phyloP scores from a whole-genome alignment of 2,329 filamentous ascomycete species.

The Drechslerella dactyloides region DNA sequence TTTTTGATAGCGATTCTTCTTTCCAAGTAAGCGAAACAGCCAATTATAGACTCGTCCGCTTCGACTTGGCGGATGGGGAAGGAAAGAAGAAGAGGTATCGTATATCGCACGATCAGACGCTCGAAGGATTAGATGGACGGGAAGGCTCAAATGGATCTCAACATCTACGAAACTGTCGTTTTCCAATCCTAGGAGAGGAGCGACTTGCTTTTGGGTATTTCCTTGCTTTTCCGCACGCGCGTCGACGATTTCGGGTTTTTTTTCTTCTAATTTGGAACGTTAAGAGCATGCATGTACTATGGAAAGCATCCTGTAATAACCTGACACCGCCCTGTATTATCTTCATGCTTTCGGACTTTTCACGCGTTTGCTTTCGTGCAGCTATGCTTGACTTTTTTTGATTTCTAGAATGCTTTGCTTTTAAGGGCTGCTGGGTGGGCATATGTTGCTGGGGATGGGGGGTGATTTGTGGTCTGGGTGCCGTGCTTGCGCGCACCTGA shows the following conservation, averaged over 20 bases:
- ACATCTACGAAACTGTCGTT: slow-evolving; percentile 50
- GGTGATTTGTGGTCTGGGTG: neutral
- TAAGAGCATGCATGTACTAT: slow-evolving; percentile 28
- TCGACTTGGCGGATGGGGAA: neutral
- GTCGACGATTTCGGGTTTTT: slow-evolving; percentile 1
- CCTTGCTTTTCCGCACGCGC: slow-evolving; percentile 30
- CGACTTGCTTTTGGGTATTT: slow-evolving; percentile 52
- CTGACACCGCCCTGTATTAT: slow-evolving; percentile 38
- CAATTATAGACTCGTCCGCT: slow-evolving; percentile 1
- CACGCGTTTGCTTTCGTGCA: neutral
- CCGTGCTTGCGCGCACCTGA: slow-evolving; percentile 9
- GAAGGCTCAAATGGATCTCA: slow-evolving; percentile 29
- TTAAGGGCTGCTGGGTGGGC: neutral
- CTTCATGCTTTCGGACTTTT: slow-evolving; percentile 33
- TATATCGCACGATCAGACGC: neutral
- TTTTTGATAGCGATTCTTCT: slow-evolving; percentile 2
- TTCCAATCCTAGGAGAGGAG: slow-evolving; percentile 51
- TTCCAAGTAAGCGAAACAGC: slow-evolving; percentile 8
- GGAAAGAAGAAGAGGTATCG: slow-evolving; percentile 2
- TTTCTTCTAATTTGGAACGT: slow-evolving; percentile 7
- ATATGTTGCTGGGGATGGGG: neutral
- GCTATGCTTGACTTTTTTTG: slow-evolving; percentile 5
- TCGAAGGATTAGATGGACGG: slow-evolving; percentile 3
- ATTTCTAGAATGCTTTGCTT: slow-evolving; percentile 3
- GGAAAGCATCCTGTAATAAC: slow-evolving; percentile 48